phyloP scores from a whole-genome alignment of 192 early-diverging fungal species.

The Coemansia sp. region DNA sequence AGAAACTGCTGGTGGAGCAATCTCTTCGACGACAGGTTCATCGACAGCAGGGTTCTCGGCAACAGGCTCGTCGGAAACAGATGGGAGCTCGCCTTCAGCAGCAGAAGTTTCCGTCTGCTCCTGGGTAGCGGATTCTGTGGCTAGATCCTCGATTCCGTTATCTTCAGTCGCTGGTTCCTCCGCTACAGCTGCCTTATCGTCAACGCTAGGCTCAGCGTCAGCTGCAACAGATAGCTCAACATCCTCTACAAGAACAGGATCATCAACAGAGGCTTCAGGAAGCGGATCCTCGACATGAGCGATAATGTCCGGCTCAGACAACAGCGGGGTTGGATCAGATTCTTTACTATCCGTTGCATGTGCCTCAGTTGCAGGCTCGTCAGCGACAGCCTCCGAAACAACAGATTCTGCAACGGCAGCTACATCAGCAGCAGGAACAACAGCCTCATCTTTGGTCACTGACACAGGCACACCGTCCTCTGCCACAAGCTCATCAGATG shows the following conservation, averaged over 20 bases:
- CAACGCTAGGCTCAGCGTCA: conserved; percentile 5
- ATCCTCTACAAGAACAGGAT: neutral
- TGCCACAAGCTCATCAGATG: neutral
- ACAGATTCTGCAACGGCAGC: neutral
- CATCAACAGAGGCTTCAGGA: neutral
- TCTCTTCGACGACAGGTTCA: neutral
- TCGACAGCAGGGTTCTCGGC: conserved; percentile 6
- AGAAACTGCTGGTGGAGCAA: too few relatives aligned
- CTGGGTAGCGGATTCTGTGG: conserved; percentile 4
- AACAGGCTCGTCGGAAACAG: conserved; percentile 2
- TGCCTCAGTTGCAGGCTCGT: neutral
- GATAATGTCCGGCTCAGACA: neutral
- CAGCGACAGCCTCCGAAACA: neutral
- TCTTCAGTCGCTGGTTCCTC: neutral
- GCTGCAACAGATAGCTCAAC: neutral
- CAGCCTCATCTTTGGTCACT: neutral
- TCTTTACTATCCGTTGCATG: neutral
- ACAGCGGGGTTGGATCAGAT: neutral
- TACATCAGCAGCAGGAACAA: conserved; percentile 1
- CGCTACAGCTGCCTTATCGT: neutral
- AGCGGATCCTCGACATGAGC: neutral
- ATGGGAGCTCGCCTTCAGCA: neutral
- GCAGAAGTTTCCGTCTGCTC: neutral
- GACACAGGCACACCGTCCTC: neutral
- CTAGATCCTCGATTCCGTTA: neutral